These are phyloP conservation scores for Trypethelium eluteriae DNA, from an alignment of 495 filamentous ascomycete genomes.

Conservation along the genomic window DNA sequence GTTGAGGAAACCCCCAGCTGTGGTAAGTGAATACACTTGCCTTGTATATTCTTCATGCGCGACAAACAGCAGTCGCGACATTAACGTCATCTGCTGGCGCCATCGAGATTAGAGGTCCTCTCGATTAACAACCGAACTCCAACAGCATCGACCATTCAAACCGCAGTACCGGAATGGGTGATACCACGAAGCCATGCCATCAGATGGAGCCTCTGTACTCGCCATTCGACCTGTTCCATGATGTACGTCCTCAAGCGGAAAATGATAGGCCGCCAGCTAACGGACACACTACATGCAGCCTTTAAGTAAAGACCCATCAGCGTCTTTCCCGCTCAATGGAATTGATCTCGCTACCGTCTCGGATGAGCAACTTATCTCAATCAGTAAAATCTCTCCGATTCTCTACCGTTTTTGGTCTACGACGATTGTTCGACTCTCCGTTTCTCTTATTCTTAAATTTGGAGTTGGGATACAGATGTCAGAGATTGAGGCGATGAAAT, in stretches of 20 bases:
- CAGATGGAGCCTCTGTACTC: not conserved
- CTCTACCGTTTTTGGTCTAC: slow-evolving; percentile 4
- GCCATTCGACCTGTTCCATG: not conserved
- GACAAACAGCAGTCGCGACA: too few species aligned
- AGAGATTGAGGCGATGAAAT: slow-evolving; percentile 10
- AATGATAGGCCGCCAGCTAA: not conserved
- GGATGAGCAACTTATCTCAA: slow-evolving; percentile 8
- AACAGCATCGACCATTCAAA: not conserved
- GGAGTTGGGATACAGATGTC: not conserved
- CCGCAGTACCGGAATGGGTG: not conserved
- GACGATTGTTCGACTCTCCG: slow-evolving; percentile 2
- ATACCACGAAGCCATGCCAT: not conserved
- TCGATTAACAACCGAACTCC: too few species aligned
- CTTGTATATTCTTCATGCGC: too few species aligned
- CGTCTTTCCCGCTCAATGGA: not conserved
- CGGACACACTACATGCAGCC: not conserved
- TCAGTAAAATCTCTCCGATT: not conserved
- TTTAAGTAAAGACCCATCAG: not conserved
- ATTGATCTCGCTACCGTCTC: slow-evolving; percentile 2
- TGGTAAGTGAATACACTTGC: too few species aligned
- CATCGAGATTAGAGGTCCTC: too few species aligned
- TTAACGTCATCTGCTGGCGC: too few species aligned
- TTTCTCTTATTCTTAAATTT: not conserved
- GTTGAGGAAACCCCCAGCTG: too few species aligned
- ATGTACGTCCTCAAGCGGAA: not conserved